phyloP scores from a whole-genome alignment of 352 stramenopile genomes.

The Globisporangium takayamanum region DNA sequence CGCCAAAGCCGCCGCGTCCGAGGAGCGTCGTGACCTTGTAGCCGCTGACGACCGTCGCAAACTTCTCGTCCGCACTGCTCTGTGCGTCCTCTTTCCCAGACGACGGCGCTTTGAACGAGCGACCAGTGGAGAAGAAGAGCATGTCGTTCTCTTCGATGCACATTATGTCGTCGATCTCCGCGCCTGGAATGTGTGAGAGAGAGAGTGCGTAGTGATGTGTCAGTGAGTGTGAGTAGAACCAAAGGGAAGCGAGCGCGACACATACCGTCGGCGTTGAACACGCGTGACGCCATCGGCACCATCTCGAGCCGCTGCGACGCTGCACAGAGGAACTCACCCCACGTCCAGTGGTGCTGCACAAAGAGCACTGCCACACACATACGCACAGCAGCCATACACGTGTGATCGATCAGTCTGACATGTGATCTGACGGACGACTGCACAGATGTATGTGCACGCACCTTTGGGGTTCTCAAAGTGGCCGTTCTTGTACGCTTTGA shows the following conservation, averaged over 20 bases:
- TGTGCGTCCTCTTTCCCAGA: constrained; percentile 37
- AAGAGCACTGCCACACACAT: constrained; percentile 41
- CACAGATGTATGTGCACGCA: constrained; percentile 9
- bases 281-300: constrained; percentile 69
- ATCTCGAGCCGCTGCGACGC: constrained; percentile 78
- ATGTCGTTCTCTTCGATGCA: constrained; percentile 89
- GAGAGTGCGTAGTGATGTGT: background rate
- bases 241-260: background rate
- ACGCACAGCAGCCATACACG: constrained; percentile 2
- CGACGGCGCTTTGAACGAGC: constrained; percentile 68
- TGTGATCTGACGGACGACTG: background rate
- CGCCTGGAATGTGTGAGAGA: constrained; percentile 21
- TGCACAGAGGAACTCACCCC: constrained; percentile 81
- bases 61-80: constrained; percentile 37
- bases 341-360: constrained; percentile 82
- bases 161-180: constrained; percentile 88
- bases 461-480: constrained; percentile 75
- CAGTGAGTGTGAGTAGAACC: background rate
- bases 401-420: background rate
- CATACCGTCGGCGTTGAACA: constrained; percentile 79
- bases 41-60: constrained; percentile 66
- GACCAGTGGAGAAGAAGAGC: constrained; percentile 82
- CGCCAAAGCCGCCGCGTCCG: constrained; percentile 75
- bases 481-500: constrained; percentile 75
- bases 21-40: constrained; percentile 80